Evolutionary conservation across 2,329 filamentous ascomycete genomes (phyloP).

Genomic region (Cordyceps farinosa): DNA sequence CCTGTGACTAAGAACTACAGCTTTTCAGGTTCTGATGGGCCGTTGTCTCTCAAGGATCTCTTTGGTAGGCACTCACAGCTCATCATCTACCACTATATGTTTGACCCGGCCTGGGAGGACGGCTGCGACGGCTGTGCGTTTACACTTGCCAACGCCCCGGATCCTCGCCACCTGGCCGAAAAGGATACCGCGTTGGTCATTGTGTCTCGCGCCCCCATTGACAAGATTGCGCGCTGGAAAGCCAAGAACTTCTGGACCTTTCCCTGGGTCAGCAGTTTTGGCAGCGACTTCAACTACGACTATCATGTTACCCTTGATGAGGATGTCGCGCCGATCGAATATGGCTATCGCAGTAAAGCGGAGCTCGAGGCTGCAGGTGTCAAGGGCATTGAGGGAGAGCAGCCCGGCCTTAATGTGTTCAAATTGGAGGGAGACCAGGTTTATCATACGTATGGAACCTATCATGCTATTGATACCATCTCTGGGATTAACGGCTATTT

Average conservation of each 20-base stretch:
- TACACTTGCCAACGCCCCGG: conserved; percentile 32
- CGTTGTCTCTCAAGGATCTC: conserved; percentile 24
- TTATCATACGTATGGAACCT: background rate
- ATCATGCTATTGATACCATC: background rate
- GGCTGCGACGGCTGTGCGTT: conserved; percentile 35
- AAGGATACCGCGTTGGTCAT: conserved; percentile 31
- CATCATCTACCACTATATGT: conserved; percentile 40
- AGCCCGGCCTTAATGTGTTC: conserved; percentile 30
- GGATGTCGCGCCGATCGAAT: conserved; percentile 22
- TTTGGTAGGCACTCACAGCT: conserved; percentile 28
- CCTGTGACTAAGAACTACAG: conserved; percentile 29
- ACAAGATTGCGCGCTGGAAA: conserved; percentile 31
- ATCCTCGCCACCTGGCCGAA: conserved; percentile 30
- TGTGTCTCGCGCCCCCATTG: conserved; percentile 32
- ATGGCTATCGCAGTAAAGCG: conserved; percentile 14
- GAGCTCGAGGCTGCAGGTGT: conserved; percentile 23
- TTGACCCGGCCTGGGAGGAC: conserved; percentile 26
- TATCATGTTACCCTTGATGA: conserved; percentile 29
- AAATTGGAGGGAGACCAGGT: conserved; percentile 11
- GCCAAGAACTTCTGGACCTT: conserved; percentile 35
- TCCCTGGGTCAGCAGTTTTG: conserved; percentile 31
- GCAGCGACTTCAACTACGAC: conserved; percentile 33
- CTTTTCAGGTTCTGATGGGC: conserved; percentile 29
- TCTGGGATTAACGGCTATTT: conserved; percentile 1
- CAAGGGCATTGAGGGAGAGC: conserved; percentile 23